These are phyloP conservation scores for Cladosporium velox DNA, from an alignment of 2,329 filamentous ascomycete species.

Conservation along the genomic window DNA sequence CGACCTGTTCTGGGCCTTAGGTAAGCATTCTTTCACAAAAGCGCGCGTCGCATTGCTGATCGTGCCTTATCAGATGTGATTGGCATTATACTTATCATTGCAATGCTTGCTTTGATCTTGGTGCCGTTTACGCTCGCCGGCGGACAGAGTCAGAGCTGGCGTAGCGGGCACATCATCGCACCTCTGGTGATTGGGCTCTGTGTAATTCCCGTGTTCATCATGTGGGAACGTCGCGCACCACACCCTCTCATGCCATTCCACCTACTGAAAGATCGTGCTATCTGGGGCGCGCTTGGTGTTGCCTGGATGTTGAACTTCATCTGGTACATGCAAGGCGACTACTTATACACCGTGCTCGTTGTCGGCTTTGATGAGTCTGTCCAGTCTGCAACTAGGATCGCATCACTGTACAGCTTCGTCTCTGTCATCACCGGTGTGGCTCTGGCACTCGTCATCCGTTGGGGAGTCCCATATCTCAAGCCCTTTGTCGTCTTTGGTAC, in stretches of 20 bases:
- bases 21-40: background rate
- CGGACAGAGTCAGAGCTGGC: constrained; percentile 52
- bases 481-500: constrained; percentile 64
- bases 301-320: constrained; percentile 58
- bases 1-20: constrained; percentile 56
- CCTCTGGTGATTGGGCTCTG: constrained; percentile 55
- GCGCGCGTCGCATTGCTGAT: background rate
- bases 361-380: constrained; percentile 63
- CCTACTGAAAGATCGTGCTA: constrained; percentile 63
- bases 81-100: constrained; percentile 51
- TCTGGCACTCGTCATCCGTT: constrained; percentile 59
- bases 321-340: constrained; percentile 66
- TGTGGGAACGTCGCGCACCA: constrained; percentile 56
- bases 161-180: constrained; percentile 52
- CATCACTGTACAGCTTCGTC: constrained; percentile 59
- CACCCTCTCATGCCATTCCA: constrained; percentile 62
- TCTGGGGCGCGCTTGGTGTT: constrained; percentile 65
- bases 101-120: constrained; percentile 51
- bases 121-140: constrained; percentile 59
- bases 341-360: constrained; percentile 63
- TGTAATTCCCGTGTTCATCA: constrained; percentile 52
- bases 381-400: constrained; percentile 59
- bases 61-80: constrained; percentile 43
- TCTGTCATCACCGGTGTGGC: constrained; percentile 61
- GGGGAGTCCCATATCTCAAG: constrained; percentile 59